Base-by-base conservation (phyloP, 768 basidiomycete genomes). In the Leccinum aurantiacum region DNA sequence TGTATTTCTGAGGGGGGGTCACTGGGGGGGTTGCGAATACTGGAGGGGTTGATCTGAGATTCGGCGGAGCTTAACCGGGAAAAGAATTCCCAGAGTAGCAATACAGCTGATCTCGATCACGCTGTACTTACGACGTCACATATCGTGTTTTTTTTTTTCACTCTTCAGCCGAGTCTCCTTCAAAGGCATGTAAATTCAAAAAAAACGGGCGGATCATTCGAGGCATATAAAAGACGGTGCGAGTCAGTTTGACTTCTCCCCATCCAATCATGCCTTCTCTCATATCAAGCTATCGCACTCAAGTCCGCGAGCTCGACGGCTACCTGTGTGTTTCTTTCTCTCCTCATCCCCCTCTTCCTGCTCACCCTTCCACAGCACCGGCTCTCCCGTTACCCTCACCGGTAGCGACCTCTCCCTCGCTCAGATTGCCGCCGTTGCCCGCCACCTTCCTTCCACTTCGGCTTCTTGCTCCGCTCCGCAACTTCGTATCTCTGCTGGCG, bases 381-480 rank as follows among this genome's bases (percentile, higher is more conserved):
- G 91, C 22, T 80, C 80, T 51, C 73, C 84, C 8, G 80, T 93
- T 58, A 67, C 80, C 14, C 77, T 94, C 50, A 85, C 89, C 58
- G 93, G 93, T 7, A 79, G 88, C 60, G 81, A 74, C 14, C 82
- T 95, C 35, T 84, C 91, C 1, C 85, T 94, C 56, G 82, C 90
- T 4, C 89, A 89, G 54, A 85, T 95, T 13, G 80, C 87, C n/a
- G 91, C 90, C 9, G 80, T 86, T 6, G 85, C 93, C 0, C 83
- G 91, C 53, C 86, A 87, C 15, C 1, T 57, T 6, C 61, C 68
- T 65, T 74, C 78, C 15, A 78, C 85, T 3, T 63, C 78, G 47
- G 71, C 54, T 77, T 90, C 29, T 37, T 65, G 56, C 14, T 54
- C 59, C 13, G 66, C 64, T 0, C 67, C 73, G 3, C 46, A 61